These are phyloP conservation scores for Escovopsis sp. DNA, from an alignment of 2,329 filamentous ascomycete genomes.

Conservation along the genomic window DNA sequence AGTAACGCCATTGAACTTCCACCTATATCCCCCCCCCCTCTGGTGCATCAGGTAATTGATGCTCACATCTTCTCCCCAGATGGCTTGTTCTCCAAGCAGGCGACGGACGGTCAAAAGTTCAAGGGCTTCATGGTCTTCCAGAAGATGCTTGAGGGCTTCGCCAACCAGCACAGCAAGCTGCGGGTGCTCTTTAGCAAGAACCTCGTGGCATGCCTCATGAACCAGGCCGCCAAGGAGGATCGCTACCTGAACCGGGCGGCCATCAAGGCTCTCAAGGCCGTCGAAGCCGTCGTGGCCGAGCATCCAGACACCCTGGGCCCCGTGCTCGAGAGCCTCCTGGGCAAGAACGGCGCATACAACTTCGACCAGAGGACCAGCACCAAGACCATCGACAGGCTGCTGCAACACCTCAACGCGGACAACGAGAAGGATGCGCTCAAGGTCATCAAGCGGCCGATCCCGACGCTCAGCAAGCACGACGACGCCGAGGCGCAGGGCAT, in stretches of 20 bases:
- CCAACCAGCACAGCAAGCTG: conserved; percentile 29
- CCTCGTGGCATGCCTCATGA: conserved; percentile 65
- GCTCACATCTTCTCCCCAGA: conserved; percentile 40
- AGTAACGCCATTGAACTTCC: too few relatives aligned
- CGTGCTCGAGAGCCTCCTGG: conserved; percentile 53
- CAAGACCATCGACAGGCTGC: conserved; percentile 64
- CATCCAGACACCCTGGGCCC: conserved; percentile 43
- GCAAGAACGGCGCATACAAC: conserved; percentile 53
- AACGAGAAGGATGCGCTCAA: conserved; percentile 39
- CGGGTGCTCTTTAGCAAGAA: conserved; percentile 65
- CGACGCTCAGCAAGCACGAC: conserved; percentile 13
- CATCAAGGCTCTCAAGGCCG: conserved; percentile 54
- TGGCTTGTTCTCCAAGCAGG: conserved; percentile 64
- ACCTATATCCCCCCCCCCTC: too few relatives aligned
- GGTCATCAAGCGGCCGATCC: conserved; percentile 30
- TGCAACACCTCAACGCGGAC: conserved; percentile 42
- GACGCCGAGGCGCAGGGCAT: conserved; percentile 13
- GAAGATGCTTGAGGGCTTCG: conserved; percentile 47
- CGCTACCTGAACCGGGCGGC: conserved; percentile 69
- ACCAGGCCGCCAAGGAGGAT: conserved; percentile 64
- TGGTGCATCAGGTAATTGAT: too few relatives aligned
- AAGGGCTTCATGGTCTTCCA: conserved; percentile 82
- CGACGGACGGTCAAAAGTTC: conserved; percentile 79
- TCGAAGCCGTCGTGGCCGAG: conserved; percentile 48
- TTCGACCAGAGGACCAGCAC: conserved; percentile 79